Percentiles rank a stretch among this genome's conserved stretches.
Conservation (phyloP, 2,329 filamentous ascomycete genomes). For the Fusarium sp. region DNA sequence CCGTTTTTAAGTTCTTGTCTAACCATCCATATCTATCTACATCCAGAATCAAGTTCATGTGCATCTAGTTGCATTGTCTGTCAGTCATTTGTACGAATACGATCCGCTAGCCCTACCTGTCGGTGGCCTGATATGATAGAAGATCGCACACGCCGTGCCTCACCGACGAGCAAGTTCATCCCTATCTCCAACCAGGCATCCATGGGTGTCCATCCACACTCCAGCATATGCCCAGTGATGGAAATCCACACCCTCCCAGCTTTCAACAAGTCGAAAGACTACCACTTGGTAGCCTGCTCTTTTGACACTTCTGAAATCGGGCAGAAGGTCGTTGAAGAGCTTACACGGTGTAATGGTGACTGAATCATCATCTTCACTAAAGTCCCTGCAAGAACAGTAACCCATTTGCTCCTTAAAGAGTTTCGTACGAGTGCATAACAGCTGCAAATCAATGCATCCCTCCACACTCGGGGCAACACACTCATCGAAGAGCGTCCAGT, state of each 20-base stretch:
- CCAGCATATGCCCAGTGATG: too few species aligned
- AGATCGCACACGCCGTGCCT: too few species aligned
- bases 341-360: not conserved
- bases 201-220: not conserved
- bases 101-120: not conserved
- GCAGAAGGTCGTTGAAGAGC: not conserved
- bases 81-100: not conserved
- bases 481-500: not conserved
- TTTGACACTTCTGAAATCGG: not conserved
- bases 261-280: not conserved
- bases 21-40: not conserved
- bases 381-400: not conserved
- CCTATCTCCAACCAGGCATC: not conserved
- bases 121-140: too few species aligned
- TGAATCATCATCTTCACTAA: not conserved
- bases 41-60: not conserved
- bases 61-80: not conserved
- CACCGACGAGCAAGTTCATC: accelerated
- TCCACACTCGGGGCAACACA: accelerated
- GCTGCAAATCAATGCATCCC: not conserved
- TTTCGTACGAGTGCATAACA: not conserved
- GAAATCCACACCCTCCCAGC: too few species aligned
- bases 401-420: not conserved
- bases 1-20: not conserved
- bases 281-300: not conserved